Percentiles rank a stretch among this genome's conserved stretches.
Evolutionary conservation across 2,329 filamentous ascomycete genomes (phyloP).

Genomic region (Colletotrichum sidae): DNA sequence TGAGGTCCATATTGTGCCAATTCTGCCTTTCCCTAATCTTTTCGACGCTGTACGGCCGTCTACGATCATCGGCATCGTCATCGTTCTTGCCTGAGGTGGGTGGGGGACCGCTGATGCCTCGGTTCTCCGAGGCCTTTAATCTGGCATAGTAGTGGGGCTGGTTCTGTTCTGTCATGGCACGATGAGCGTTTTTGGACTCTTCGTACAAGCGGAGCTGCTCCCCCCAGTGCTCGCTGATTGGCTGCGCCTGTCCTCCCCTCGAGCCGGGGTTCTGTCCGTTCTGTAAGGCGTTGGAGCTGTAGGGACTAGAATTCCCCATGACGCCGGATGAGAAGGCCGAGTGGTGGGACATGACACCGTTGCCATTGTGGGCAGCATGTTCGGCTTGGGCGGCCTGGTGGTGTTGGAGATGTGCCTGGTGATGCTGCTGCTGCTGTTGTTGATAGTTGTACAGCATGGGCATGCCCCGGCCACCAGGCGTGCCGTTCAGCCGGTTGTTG

Average conservation of each 20-base stretch:
- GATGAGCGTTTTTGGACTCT: slow-evolving; percentile 78
- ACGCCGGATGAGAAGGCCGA: slow-evolving; percentile 72
- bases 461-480: slow-evolving; percentile 68
- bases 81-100: slow-evolving; percentile 63
- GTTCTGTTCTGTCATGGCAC: slow-evolving; percentile 75
- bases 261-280: slow-evolving; percentile 66
- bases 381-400: slow-evolving; percentile 71
- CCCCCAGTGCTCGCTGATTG: slow-evolving; percentile 80
- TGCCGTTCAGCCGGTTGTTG: slow-evolving; percentile 81
- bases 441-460: slow-evolving; percentile 79
- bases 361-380: slow-evolving; percentile 64
- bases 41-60: slow-evolving; percentile 74
- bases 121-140: slow-evolving; percentile 76
- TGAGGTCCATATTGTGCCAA: slow-evolving; percentile 94
- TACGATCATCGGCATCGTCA: slow-evolving; percentile 66
- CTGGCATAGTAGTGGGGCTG: slow-evolving; percentile 79
- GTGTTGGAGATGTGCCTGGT: slow-evolving; percentile 74
- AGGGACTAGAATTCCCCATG: slow-evolving; percentile 73
- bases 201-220: slow-evolving; percentile 87
- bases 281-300: slow-evolving; percentile 64
- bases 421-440: slow-evolving; percentile 69
- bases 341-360: slow-evolving; percentile 68
- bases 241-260: slow-evolving; percentile 63
- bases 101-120: slow-evolving; percentile 69
- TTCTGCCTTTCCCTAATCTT: slow-evolving; percentile 78